A percentile compares a stretch with the other conserved stretches of the same genome.
Evolutionary conservation across 768 basidiomycete genomes (phyloP).

Genomic region (Coprinopsis sp.): DNA sequence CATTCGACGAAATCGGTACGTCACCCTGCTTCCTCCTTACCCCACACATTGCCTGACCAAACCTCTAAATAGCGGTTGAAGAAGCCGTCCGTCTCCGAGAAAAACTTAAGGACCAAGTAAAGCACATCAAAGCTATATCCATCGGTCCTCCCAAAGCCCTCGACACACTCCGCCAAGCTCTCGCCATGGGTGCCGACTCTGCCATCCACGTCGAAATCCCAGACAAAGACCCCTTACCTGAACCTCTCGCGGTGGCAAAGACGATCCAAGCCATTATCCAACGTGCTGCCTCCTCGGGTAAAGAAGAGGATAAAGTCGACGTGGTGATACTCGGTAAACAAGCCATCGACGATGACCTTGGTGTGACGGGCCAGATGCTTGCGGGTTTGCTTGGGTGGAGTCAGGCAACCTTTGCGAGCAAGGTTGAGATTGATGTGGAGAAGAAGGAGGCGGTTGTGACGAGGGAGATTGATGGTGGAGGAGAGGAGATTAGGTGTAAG

Average conservation of each 20-base stretch:
- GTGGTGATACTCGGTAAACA: slow-evolving; percentile 96
- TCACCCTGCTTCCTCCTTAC: too few species aligned
- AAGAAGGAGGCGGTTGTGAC: slow-evolving; percentile 67
- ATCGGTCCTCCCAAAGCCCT: slow-evolving; percentile 88
- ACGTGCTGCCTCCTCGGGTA: slow-evolving; percentile 30
- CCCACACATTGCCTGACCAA: not conserved
- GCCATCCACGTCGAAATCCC: slow-evolving; percentile 87
- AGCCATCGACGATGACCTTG: slow-evolving; percentile 95
- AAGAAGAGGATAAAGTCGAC: slow-evolving; percentile 54
- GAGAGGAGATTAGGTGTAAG: slow-evolving; percentile 73
- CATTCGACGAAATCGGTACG: slow-evolving; percentile 96
- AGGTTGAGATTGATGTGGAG: slow-evolving; percentile 63
- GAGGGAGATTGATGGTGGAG: slow-evolving; percentile 92
- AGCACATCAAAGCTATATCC: slow-evolving; percentile 88
- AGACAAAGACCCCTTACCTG: slow-evolving; percentile 66
- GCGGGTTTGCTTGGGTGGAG: slow-evolving; percentile 89
- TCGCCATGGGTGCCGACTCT: slow-evolving; percentile 96
- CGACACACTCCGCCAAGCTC: slow-evolving; percentile 90
- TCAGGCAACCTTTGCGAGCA: slow-evolving; percentile 94
- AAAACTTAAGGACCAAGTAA: slow-evolving; percentile 62
- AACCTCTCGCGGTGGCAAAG: slow-evolving; percentile 90
- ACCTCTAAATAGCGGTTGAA: slow-evolving; percentile 69
- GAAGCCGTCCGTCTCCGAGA: slow-evolving; percentile 96
- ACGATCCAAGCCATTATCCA: slow-evolving; percentile 74
- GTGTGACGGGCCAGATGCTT: slow-evolving; percentile 96